These are phyloP conservation scores for Vigna radiata DNA, from an alignment of 306 rosid genomes.

Conservation along the genomic window DNA sequence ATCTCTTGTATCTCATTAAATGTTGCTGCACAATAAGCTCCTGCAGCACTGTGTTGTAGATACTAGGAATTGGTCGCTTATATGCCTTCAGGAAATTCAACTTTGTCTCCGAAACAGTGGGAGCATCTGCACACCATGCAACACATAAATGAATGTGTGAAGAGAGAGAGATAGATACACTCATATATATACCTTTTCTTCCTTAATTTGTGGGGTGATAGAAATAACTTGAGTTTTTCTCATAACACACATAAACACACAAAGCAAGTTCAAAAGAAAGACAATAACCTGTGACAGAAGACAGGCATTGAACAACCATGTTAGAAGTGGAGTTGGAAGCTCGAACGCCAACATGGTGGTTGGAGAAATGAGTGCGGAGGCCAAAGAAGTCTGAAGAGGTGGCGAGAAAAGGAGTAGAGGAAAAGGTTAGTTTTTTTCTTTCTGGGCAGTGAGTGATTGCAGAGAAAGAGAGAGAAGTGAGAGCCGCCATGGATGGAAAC, in stretches of 20 bases:
- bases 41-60: conserved; percentile 85
- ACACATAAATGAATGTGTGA: background rate
- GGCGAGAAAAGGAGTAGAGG: conserved; percentile 58
- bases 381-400: conserved; percentile 55
- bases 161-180: no score
- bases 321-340: conserved; percentile 52
- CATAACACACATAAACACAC: background rate
- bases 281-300: conserved; percentile 60
- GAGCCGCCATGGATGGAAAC: conserved; percentile 64
- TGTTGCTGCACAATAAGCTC: conserved; percentile 96
- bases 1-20: conserved; percentile 80
- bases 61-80: conserved; percentile 87
- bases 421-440: conserved; percentile 46
- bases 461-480: conserved; percentile 74
- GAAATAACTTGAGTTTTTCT: no score
- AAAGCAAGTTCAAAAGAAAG: background rate
- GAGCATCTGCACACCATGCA: conserved; percentile 43
- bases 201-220: no score
- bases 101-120: conserved; percentile 86
- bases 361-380: conserved; percentile 50
- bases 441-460: conserved; percentile 61
- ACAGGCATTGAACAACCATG: conserved; percentile 73
- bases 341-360: conserved; percentile 49
- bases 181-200: no score
- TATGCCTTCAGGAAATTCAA: conserved; percentile 80